phyloP scores from a whole-genome alignment of 2,329 filamentous ascomycete species.

The Calcarisporium arbuscula region DNA sequence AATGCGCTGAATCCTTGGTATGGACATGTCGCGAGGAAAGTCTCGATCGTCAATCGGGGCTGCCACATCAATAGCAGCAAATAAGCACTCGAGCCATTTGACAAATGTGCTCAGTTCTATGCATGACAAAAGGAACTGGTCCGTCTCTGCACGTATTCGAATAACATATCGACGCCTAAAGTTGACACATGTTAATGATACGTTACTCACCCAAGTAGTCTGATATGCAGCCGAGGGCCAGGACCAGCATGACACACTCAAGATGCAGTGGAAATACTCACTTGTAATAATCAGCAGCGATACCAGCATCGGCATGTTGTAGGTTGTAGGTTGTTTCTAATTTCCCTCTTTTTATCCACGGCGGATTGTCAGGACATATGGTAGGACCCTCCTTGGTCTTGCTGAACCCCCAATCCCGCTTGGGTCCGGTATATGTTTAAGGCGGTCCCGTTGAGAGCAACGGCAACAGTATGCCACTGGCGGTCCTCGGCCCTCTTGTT shows the following conservation, averaged over 20 bases:
- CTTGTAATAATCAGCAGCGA: slow-evolving; percentile 68
- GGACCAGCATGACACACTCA: too few species aligned
- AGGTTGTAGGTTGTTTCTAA: slow-evolving; percentile 64
- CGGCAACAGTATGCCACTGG: slow-evolving; percentile 58
- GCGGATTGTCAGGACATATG: slow-evolving; percentile 42
- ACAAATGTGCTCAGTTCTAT: slow-evolving; percentile 59
- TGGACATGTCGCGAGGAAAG: slow-evolving; percentile 55
- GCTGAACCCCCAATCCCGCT: slow-evolving; percentile 49
- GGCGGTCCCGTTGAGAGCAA: slow-evolving; percentile 61
- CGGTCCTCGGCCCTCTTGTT: slow-evolving; percentile 56
- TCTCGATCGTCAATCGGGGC: slow-evolving; percentile 64
- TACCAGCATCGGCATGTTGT: slow-evolving; percentile 67
- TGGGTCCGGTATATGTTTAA: slow-evolving; percentile 59
- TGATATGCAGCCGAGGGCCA: not conserved
- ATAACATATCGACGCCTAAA: slow-evolving; percentile 57
- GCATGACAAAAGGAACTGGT: slow-evolving; percentile 67
- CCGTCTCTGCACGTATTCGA: slow-evolving; percentile 64
- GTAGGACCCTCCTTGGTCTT: slow-evolving; percentile 41
- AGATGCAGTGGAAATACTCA: slow-evolving; percentile 28
- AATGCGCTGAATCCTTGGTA: slow-evolving; percentile 50
- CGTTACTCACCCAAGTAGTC: too few species aligned
- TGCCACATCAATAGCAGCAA: slow-evolving; percentile 68
- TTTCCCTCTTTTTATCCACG: slow-evolving; percentile 45
- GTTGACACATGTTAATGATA: not conserved
- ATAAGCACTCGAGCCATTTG: slow-evolving; percentile 61